phyloP scores from a whole-genome alignment of 192 early-diverging fungal species.

The Backusella westeae region DNA sequence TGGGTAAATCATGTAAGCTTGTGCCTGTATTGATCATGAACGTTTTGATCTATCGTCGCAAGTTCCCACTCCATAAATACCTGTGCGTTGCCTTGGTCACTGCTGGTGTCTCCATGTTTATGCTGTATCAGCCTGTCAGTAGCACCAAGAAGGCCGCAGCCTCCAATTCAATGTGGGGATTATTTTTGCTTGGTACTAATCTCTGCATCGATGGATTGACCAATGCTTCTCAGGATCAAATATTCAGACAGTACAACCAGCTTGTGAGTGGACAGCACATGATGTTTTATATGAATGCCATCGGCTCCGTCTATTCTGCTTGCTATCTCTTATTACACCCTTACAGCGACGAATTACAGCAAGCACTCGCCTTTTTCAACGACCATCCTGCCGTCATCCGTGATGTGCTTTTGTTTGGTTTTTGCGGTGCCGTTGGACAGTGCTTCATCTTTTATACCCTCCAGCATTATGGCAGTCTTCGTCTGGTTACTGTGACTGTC shows the following conservation, averaged over 20 bases:
- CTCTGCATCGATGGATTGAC: conserved; percentile 91
- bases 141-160: conserved; percentile 45
- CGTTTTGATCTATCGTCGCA: conserved; percentile 83
- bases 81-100: conserved; percentile 86
- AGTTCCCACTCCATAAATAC: conserved; percentile 88
- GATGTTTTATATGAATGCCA: conserved; percentile 97
- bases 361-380: conserved; percentile 72
- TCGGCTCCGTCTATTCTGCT: conserved; percentile 70
- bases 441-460: conserved; percentile 97
- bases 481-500: conserved; percentile 92
- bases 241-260: conserved; percentile 70
- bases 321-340: conserved; percentile 72
- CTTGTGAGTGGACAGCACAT: conserved; percentile 84
- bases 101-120: conserved; percentile 89
- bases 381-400: conserved; percentile 75
- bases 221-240: conserved; percentile 95
- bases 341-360: conserved; percentile 70
- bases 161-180: conserved; percentile 73
- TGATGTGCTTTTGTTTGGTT: conserved; percentile 86
- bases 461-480: conserved; percentile 84
- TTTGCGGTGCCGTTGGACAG: conserved; percentile 96
- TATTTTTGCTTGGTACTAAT: conserved; percentile 81
- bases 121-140: conserved; percentile 72
- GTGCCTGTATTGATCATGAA: conserved; percentile 97
- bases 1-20: conserved; percentile 96